A percentile compares a stretch with the other conserved stretches of the same genome.
phyloP scores from a whole-genome alignment of 192 early-diverging fungal species.

The Helicostylum pulchrum region DNA sequence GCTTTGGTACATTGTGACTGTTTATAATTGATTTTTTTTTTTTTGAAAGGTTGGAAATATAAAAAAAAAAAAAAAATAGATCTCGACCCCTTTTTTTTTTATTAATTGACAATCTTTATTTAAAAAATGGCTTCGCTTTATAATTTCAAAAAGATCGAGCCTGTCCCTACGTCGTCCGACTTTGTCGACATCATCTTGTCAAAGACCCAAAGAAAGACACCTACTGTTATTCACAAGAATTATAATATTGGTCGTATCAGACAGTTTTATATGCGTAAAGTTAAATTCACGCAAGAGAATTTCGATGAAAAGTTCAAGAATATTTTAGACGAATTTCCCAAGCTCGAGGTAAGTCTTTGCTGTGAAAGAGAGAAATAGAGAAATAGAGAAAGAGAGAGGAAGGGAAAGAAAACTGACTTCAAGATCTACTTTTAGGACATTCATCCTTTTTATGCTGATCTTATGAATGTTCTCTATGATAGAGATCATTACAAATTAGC shows the following conservation, averaged over 20 bases:
- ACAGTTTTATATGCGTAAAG: slow-evolving; percentile 99
- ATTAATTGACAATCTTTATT: too few relatives aligned
- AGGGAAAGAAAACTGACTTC: too few relatives aligned
- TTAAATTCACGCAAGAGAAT: slow-evolving; percentile 97
- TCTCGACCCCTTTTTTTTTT: too few relatives aligned
- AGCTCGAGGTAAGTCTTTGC: slow-evolving; percentile 74
- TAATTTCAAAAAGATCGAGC: slow-evolving; percentile 98
- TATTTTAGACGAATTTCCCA: slow-evolving; percentile 95
- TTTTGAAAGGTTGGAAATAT: too few relatives aligned
- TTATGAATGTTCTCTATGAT: slow-evolving; percentile 99
- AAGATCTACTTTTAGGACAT: slow-evolving; percentile 67
- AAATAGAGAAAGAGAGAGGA: too few relatives aligned
- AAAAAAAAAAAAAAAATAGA: background rate
- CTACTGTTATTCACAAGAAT: slow-evolving; percentile 93
- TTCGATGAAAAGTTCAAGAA: slow-evolving; percentile 96
- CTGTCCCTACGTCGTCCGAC: slow-evolving; percentile 85
- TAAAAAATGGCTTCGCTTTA: slow-evolving; percentile 61
- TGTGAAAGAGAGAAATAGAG: too few relatives aligned
- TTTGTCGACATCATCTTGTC: slow-evolving; percentile 98
- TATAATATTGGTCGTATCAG: slow-evolving; percentile 97
- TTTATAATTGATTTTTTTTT: too few relatives aligned
- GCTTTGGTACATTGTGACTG: too few relatives aligned
- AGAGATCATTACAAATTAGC: slow-evolving; percentile 99
- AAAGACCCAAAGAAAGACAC: slow-evolving; percentile 98
- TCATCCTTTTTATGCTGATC: slow-evolving; percentile 98